These are phyloP conservation scores for Aspergillus heteromorphus DNA, from an alignment of 495 filamentous ascomycete species.

Conservation along the genomic window DNA sequence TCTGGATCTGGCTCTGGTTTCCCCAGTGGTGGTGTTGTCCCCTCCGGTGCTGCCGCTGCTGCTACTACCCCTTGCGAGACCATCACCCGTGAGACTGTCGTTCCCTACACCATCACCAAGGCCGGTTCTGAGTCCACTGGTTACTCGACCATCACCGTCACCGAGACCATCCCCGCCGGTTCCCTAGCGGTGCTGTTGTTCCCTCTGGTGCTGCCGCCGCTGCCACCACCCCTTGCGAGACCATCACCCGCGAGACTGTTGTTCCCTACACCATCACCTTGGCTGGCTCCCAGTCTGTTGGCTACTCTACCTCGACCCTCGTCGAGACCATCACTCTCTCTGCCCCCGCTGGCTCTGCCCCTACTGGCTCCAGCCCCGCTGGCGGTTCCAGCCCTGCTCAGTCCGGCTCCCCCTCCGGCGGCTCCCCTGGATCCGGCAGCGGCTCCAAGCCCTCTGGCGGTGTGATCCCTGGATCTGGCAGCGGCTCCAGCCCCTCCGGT, in stretches of 20 bases:
- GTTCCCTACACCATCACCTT: slow-evolving; percentile 10
- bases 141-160: neutral
- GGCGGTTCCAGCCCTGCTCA: neutral
- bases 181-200: neutral
- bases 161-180: neutral
- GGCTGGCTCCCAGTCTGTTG: no score
- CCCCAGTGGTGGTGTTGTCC: slow-evolving; percentile 2
- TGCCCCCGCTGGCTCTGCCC: neutral
- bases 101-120: slow-evolving; percentile 7
- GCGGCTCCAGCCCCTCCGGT: neutral
- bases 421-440: neutral
- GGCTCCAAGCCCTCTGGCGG: no score
- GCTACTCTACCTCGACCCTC: no score
- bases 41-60: neutral
- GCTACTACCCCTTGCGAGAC: no score
- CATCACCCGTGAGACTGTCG: slow-evolving; percentile 11
- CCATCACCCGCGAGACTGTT: slow-evolving; percentile 10
- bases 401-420: neutral
- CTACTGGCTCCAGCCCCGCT: neutral
- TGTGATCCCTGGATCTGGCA: neutral
- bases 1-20: no score
- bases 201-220: slow-evolving; percentile 2
- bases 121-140: neutral
- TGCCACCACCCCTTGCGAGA: no score
- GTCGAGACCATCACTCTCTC: no score